Percentiles rank a stretch among this genome's conserved stretches.
Conservation (phyloP, 2,329 filamentous ascomycete species). For the Aspergillus japonicus region DNA sequence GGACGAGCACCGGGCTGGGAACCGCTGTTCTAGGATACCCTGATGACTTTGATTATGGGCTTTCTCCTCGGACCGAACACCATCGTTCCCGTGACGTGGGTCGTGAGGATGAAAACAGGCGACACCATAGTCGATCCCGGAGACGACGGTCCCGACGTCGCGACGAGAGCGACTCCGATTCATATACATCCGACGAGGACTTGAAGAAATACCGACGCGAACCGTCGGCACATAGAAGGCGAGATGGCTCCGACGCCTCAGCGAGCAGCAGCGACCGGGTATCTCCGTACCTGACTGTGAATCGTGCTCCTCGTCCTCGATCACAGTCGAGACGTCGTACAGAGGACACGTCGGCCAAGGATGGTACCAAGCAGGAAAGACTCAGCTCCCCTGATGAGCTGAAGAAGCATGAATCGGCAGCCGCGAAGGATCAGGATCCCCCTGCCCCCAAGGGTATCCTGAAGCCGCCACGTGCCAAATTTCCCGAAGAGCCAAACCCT, state of each 20-base stretch:
- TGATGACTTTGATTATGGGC: slow-evolving; percentile 33
- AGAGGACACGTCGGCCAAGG: slow-evolving; percentile 17
- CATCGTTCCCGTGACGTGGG: slow-evolving; percentile 25
- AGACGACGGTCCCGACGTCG: slow-evolving; percentile 23
- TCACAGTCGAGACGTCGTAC: slow-evolving; percentile 26
- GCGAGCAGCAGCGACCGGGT: slow-evolving; percentile 21
- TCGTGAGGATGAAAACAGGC: slow-evolving; percentile 14
- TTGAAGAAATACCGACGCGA: slow-evolving; percentile 32
- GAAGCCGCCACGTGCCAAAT: slow-evolving; percentile 75
- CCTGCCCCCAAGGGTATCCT: slow-evolving; percentile 73
- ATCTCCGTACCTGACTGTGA: slow-evolving; percentile 20
- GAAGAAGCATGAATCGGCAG: slow-evolving; percentile 27
- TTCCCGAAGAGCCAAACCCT: slow-evolving; percentile 81
- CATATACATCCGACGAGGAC: slow-evolving; percentile 34
- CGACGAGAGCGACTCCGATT: slow-evolving; percentile 28
- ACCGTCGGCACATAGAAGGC: slow-evolving; percentile 25
- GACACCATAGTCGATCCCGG: slow-evolving; percentile 25
- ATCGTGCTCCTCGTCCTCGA: slow-evolving; percentile 21
- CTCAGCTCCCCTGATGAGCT: slow-evolving; percentile 22
- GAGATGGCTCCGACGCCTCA: slow-evolving; percentile 29
- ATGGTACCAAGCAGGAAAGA: slow-evolving; percentile 20
- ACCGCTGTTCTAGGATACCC: slow-evolving; percentile 39
- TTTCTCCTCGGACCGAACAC: slow-evolving; percentile 22
- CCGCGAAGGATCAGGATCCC: slow-evolving; percentile 59
- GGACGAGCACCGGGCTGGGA: slow-evolving; percentile 32